Base-by-base conservation (phyloP, 768 basidiomycete genomes). In the Leccinum longicurvipes region DNA sequence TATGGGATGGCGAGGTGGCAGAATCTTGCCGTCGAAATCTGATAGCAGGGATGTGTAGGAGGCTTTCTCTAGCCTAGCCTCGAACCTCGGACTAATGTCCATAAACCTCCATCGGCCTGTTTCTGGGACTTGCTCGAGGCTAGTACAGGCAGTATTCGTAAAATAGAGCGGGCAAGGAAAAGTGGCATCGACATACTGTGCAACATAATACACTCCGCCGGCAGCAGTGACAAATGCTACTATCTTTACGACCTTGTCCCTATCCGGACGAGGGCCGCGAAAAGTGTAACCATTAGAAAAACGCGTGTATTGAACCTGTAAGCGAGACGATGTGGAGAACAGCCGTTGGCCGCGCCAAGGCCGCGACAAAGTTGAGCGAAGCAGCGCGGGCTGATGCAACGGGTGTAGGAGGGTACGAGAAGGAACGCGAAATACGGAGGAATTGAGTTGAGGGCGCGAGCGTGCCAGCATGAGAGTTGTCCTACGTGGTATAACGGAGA, bases 41-140 rank as follows among this genome's bases (percentile, higher is more conserved):
- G 73, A 51, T 0, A 84, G 67, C 0, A 86, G 74, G 52, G 85
- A 68, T 32, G 60, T 47, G 59, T 74, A 70, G 19, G 72, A 65
- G 2, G 69, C 41, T 47, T 81, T 71, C 17, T 75, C 79, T 14
- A 87, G 67, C 79, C 73, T 66, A 8, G 79, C 74, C 72, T 94
- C 91, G 25, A 70, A 72, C 50, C 76, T 75, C 0, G 79, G 78
- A 41, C 79, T 79, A 3, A 86, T 78, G 65, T 90, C 87, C 82
- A 98, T 96, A 68, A 95, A 97, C 21, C 95, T 73, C 82, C 87
- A 87, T 54, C 95, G 75, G 0, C 93, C 92, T 0, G 92, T 95
- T 67, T 94, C 87, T 3, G 89, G 85, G 0, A 93, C 89, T 65
- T 82, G 79, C 67, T 98, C 94, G 25, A 95, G 76, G 64, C 92